These are phyloP conservation scores for Diddensiella santjacobensis DNA, from an alignment of 805 yeast genomes.

Conservation along the genomic window DNA sequence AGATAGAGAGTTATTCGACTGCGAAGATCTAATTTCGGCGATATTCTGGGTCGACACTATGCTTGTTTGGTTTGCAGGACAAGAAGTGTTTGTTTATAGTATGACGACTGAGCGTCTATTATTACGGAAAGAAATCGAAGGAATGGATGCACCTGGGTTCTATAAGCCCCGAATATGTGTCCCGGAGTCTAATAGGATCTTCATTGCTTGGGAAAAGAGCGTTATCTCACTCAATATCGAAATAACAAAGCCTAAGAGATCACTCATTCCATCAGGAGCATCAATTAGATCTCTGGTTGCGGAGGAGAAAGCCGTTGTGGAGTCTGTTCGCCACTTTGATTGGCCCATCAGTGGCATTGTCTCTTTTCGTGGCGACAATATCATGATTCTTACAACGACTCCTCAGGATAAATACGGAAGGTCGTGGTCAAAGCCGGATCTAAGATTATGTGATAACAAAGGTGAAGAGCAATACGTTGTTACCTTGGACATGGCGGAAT, in stretches of 20 bases:
- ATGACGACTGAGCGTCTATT: constrained; percentile 48
- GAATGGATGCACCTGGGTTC: constrained; percentile 55
- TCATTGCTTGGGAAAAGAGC: constrained; percentile 79
- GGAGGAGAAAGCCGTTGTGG: constrained; percentile 31
- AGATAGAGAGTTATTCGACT: constrained; percentile 60
- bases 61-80: constrained; percentile 78
- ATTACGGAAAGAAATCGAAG: neutral
- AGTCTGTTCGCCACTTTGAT: constrained; percentile 39
- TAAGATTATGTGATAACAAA: constrained; percentile 60
- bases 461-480: constrained; percentile 78
- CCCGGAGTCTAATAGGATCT: constrained; percentile 60
- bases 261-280: constrained; percentile 17
- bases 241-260: constrained; percentile 21
- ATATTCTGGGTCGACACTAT: constrained; percentile 61
- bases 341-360: constrained; percentile 72
- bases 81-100: constrained; percentile 70
- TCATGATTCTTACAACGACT: constrained; percentile 56
- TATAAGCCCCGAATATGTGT: constrained; percentile 76
- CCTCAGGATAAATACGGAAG: constrained; percentile 23
- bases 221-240: constrained; percentile 65
- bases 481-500: constrained; percentile 62
- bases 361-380: constrained; percentile 65
- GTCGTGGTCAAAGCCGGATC: constrained; percentile 55
- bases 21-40: constrained; percentile 64
- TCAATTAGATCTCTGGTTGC: constrained; percentile 17